Percentiles rank a stretch among this genome's conserved stretches.
Conservation (phyloP, 2,329 filamentous ascomycete species). For the Alternaria tenuissima region DNA sequence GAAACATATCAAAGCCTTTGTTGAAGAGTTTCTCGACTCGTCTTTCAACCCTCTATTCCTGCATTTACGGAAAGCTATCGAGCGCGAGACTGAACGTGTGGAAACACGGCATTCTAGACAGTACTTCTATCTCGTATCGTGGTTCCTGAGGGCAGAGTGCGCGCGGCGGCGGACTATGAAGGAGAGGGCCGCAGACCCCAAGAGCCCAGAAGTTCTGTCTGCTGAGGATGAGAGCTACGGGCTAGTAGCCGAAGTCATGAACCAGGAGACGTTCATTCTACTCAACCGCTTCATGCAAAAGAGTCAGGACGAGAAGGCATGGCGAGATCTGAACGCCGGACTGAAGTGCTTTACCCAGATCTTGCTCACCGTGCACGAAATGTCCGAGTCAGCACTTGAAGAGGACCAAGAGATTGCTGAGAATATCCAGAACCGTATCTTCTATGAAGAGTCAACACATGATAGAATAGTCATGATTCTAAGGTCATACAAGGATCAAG, state of each 20-base stretch:
- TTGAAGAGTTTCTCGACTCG: constrained; percentile 92
- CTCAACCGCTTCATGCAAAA: constrained; percentile 84
- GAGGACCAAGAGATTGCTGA: constrained; percentile 98
- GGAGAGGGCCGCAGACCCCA: constrained; percentile 63
- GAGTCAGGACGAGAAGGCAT: constrained; percentile 81
- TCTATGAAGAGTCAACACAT: constrained; percentile 96
- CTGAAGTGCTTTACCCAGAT: constrained; percentile 98
- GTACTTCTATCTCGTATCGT: constrained; percentile 90
- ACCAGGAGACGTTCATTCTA: constrained; percentile 93
- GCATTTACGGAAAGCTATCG: constrained; percentile 86
- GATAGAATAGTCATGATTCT: constrained; percentile 84
- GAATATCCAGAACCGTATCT: constrained; percentile 95
- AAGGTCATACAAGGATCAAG: constrained; percentile 89
- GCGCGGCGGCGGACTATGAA: constrained; percentile 66
- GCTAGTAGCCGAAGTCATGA: constrained; percentile 86
- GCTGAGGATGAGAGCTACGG: constrained; percentile 77
- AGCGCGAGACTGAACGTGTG: constrained; percentile 85
- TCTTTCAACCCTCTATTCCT: constrained; percentile 90
- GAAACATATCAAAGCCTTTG: constrained; percentile 80
- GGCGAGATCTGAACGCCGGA: constrained; percentile 84
- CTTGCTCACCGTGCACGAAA: constrained; percentile 88
- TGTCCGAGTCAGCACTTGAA: constrained; percentile 82
- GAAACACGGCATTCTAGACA: constrained; percentile 79
- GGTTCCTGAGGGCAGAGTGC: constrained; percentile 90
- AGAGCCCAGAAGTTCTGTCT: constrained; percentile 50